These are phyloP conservation scores for Cladophialophora yegresii DNA, from an alignment of 2,329 filamentous ascomycete species.

Conservation along the genomic window DNA sequence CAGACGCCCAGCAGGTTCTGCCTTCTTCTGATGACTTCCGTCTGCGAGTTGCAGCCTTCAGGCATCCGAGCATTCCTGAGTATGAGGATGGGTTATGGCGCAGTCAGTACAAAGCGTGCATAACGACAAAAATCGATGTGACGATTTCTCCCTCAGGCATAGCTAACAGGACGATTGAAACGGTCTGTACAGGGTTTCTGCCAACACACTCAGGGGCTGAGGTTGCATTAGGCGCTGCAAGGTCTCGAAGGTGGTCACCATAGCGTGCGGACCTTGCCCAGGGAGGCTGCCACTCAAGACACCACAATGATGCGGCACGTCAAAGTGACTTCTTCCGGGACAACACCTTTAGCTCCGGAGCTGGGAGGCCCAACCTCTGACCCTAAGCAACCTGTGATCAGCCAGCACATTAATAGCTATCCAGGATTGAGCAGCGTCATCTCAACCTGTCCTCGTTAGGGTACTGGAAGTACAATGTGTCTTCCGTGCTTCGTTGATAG, in stretches of 20 bases:
- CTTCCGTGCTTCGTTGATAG: background rate
- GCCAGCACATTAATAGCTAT: background rate
- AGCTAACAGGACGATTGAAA: background rate
- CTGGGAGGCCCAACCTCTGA: background rate
- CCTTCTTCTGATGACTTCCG: background rate
- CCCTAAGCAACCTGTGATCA: background rate
- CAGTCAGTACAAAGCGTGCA: background rate
- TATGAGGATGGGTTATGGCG: background rate
- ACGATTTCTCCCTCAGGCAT: background rate
- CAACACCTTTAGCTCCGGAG: background rate
- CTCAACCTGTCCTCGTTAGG: background rate
- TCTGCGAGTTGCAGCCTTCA: background rate
- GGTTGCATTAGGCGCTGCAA: slow-evolving; percentile 1
- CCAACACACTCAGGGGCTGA: background rate
- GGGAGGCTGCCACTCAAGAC: background rate
- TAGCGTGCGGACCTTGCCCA: background rate
- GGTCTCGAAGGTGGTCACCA: slow-evolving; percentile 1
- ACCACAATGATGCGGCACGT: background rate
- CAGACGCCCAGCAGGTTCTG: background rate
- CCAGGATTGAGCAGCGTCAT: background rate
- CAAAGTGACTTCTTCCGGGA: background rate
- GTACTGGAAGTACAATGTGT: background rate
- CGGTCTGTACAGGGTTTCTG: background rate
- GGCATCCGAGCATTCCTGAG: background rate
- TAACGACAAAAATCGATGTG: background rate